phyloP scores from a whole-genome alignment of 2,329 filamentous ascomycete genomes.

The Ceratocystis destructans region DNA sequence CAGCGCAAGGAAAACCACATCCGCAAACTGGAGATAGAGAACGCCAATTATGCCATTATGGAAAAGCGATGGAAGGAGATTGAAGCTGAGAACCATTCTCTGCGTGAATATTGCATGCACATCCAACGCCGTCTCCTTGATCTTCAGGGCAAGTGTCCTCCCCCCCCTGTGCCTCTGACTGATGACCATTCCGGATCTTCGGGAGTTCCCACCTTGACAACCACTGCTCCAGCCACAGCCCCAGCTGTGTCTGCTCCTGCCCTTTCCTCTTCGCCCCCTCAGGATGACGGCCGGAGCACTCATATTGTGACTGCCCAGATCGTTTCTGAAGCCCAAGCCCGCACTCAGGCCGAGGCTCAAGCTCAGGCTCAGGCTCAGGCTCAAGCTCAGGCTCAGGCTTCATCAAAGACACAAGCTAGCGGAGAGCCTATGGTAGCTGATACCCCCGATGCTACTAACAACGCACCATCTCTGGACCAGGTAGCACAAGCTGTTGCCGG shows the following conservation, averaged over 20 bases:
- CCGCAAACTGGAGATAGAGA: slow-evolving; percentile 90
- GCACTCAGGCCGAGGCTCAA: slow-evolving; percentile 8
- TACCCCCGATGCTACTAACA: slow-evolving; percentile 22
- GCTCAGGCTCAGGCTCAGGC: slow-evolving; percentile 23
- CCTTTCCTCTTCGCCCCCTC: not conserved
- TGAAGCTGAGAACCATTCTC: slow-evolving; percentile 75
- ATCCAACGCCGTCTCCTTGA: slow-evolving; percentile 80
- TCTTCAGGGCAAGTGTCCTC: slow-evolving; percentile 68
- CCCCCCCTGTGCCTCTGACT: slow-evolving; percentile 43
- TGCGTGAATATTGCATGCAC: slow-evolving; percentile 85
- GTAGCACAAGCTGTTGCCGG: slow-evolving; percentile 38
- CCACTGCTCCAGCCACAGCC: not conserved
- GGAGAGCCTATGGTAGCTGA: slow-evolving; percentile 10
- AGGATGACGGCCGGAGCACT: not conserved
- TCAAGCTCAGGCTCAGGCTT: slow-evolving; percentile 24
- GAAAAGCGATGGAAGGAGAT: slow-evolving; percentile 66
- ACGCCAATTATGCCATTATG: slow-evolving; percentile 64
- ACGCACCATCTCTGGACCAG: slow-evolving; percentile 33
- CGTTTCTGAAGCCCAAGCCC: not conserved
- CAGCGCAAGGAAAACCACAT: slow-evolving; percentile 98
- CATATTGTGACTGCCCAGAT: slow-evolving; percentile 2
- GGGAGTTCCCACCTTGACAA: not conserved
- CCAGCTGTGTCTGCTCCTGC: not conserved
- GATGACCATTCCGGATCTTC: slow-evolving; percentile 7
- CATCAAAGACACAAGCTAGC: slow-evolving; percentile 36